Evolutionary conservation across 768 basidiomycete genomes (phyloP).

Genomic region (Heimioporus sp.): DNA sequence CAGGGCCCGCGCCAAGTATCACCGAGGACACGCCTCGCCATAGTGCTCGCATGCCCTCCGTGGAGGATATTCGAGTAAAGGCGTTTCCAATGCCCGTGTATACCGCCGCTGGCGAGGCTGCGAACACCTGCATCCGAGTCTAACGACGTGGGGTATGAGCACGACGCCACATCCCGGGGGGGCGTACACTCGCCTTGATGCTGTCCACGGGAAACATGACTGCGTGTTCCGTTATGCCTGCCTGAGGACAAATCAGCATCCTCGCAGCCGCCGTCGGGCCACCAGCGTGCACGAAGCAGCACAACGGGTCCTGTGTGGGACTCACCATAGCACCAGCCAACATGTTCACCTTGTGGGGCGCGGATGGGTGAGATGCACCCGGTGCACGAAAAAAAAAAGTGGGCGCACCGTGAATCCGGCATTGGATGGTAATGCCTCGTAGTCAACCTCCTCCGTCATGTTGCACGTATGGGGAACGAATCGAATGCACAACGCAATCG

Average conservation of each 20-base stretch:
- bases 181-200: conserved; percentile 73
- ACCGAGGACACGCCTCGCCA: conserved; percentile 98
- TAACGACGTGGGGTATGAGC: conserved; percentile 30
- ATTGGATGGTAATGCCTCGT: conserved; percentile 70
- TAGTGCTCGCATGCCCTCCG: conserved; percentile 86
- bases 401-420: conserved; percentile 66
- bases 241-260: conserved; percentile 48
- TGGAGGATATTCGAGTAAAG: conserved; percentile 87
- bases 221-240: conserved; percentile 98
- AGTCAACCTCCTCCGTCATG: conserved; percentile 52
- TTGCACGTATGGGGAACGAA: conserved; percentile 4
- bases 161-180: background rate
- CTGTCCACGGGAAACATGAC: conserved; percentile 99
- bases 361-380: conserved; percentile 15
- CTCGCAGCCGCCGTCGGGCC: background rate
- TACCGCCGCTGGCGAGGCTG: conserved; percentile 78
- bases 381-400: conserved; percentile 1
- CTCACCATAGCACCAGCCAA: conserved; percentile 91
- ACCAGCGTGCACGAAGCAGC: background rate
- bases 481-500: conserved; percentile 3
- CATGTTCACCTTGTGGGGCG: conserved; percentile 79
- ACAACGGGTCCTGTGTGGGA: conserved; percentile 12
- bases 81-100: conserved; percentile 91
- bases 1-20: conserved; percentile 94
- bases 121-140: conserved; percentile 99